These are phyloP conservation scores for Stagonosporopsis vannaccii DNA, from an alignment of 2,329 filamentous ascomycete species.

Conservation along the genomic window DNA sequence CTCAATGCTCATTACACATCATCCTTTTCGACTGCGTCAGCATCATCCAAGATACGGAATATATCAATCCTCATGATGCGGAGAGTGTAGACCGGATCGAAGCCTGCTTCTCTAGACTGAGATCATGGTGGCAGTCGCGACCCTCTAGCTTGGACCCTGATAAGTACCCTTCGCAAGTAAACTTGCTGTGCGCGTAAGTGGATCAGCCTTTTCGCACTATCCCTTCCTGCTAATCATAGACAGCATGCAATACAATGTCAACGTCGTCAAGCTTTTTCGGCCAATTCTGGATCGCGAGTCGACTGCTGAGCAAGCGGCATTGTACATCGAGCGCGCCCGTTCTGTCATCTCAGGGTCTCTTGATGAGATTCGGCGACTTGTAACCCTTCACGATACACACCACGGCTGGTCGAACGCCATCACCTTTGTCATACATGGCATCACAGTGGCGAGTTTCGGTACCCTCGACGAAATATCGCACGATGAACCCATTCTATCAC, in stretches of 20 bases:
- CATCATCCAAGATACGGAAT: constrained; percentile 21
- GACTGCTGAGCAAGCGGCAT: constrained; percentile 16
- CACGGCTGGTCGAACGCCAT: constrained; percentile 39
- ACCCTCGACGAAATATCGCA: constrained; percentile 36
- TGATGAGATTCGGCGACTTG: constrained; percentile 33
- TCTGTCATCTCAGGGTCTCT: constrained; percentile 25
- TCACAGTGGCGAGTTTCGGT: constrained; percentile 35
- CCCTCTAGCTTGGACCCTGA: constrained; percentile 27
- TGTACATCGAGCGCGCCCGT: constrained; percentile 29
- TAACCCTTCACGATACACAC: constrained; percentile 33
- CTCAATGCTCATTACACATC: constrained; percentile 35
- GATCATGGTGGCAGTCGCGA: constrained; percentile 34
- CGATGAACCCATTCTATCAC: constrained; percentile 6
- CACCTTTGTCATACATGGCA: constrained; percentile 34
- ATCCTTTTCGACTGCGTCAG: constrained; percentile 36
- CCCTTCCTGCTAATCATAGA: constrained; percentile 13
- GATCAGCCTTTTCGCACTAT: background rate
- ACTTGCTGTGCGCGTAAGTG: constrained; percentile 39
- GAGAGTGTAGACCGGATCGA: constrained; percentile 29
- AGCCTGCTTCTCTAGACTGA: constrained; percentile 30
- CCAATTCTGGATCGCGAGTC: constrained; percentile 26
- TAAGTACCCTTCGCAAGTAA: constrained; percentile 30
- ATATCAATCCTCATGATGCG: constrained; percentile 4
- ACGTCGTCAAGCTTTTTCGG: constrained; percentile 36
- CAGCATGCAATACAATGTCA: constrained; percentile 39